Evolutionary conservation across 805 yeast genomes (phyloP), one percentile per base, ranked within the genome.

Genomic region (Wickerhamiella sorbophila): DNA sequence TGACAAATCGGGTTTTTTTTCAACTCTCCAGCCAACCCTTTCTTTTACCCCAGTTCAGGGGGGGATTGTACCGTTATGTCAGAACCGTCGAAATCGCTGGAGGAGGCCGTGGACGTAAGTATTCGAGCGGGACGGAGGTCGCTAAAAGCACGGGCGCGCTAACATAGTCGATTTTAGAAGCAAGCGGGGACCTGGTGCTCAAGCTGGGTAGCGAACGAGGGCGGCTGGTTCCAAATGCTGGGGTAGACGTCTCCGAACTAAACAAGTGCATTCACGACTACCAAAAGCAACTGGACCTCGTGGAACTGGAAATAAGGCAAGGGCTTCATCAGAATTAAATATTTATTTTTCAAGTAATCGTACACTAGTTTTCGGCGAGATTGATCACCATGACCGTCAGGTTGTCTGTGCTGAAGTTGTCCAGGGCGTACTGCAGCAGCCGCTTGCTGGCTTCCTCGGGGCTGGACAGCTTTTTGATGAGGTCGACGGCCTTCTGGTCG

Each of bases 371-470:
- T 14, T 14, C 9, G 9, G 31, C 9, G 12, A 77, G 65, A 43
- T 66, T 61, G 4, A 87, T 79, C 16, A 91, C 87, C 95, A 88
- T 84, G 15, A 81, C 93, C 0, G 98, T 88, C 32, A 88, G 74
- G 57, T 88, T 88, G 60, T 88, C 98, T 2, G 94, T 81, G 18
- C 94, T 80, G 33, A 80, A 74, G 48, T 77, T 71, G 40, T 75
- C 74, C 58, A 88, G 66, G 0, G 98, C 97, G 50, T 71, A 68
- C 42, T 73, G 70, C 43, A 86, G 80, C 44, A 86, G 65, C 24
- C 62, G 65, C 44, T 72, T 69, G 14, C 93, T 79, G 1, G 91
- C 94, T 36, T 61, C 61, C 35, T 74, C 69, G 1, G 91, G 79
- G 51, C 78, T 75, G 6, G 53, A 42, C 10, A 72, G 63, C 33